A percentile compares a stretch with the other conserved stretches of the same genome.
These are phyloP conservation scores for Nidularia pulvinata DNA, from an alignment of 768 basidiomycete species.

Conservation along the genomic window DNA sequence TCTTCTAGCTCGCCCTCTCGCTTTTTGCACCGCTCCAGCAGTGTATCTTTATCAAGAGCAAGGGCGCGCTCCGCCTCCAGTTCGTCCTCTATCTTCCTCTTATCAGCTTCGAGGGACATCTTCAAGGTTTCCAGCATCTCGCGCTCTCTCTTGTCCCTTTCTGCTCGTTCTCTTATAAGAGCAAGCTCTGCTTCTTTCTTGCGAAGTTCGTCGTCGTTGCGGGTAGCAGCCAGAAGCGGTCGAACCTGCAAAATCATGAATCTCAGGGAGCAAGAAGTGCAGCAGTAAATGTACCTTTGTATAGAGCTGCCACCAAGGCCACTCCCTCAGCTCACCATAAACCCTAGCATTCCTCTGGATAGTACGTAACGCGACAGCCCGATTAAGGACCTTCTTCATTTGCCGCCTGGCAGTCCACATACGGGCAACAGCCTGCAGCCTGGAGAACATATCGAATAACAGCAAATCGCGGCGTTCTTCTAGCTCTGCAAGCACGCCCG, in stretches of 20 bases:
- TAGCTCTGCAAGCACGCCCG: constrained; percentile 93
- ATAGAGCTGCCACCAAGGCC: constrained; percentile 99
- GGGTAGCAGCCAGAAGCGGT: constrained; percentile 89
- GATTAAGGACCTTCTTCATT: constrained; percentile 93
- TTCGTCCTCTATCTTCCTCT: constrained; percentile 77
- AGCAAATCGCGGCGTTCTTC: constrained; percentile 90
- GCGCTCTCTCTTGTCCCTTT: constrained; percentile 82
- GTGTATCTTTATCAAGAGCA: constrained; percentile 78
- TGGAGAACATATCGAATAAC: constrained; percentile 88
- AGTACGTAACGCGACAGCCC: constrained; percentile 87
- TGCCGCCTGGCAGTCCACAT: constrained; percentile 88
- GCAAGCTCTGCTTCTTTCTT: constrained; percentile 85
- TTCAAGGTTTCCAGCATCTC: constrained; percentile 79
- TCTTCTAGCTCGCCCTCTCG: constrained; percentile 88
- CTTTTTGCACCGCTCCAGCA: constrained; percentile 82
- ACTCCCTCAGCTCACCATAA: constrained; percentile 87
- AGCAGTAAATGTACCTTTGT: constrained; percentile 63
- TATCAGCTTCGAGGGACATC: constrained; percentile 83
- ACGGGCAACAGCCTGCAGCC: constrained; percentile 83
- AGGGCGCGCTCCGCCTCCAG: constrained; percentile 83
- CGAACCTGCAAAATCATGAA: constrained; percentile 59
- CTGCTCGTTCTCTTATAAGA: constrained; percentile 81
- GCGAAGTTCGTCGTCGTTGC: constrained; percentile 89
- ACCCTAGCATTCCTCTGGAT: constrained; percentile 94
- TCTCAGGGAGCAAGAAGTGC: not conserved